Percentiles rank a stretch among this genome's conserved stretches.
These are phyloP conservation scores for Wickerhamomyces strasburgensis DNA, from an alignment of 805 yeast genomes.

Conservation along the genomic window DNA sequence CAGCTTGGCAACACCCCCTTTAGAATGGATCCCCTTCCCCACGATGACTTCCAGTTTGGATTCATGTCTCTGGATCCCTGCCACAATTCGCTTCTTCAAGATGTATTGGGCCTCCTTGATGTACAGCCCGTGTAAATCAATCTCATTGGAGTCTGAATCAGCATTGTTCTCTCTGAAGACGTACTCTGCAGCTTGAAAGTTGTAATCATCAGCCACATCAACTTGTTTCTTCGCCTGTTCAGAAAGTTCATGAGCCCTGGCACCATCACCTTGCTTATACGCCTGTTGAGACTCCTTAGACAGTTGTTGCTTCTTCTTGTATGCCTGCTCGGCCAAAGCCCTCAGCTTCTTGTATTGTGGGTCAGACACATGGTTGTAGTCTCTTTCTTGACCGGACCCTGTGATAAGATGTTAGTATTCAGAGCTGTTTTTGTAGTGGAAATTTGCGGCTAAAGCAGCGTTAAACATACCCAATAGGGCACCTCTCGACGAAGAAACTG, in stretches of 20 bases:
- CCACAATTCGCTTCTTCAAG: slow-evolving; percentile 66
- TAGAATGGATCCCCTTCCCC: slow-evolving; percentile 88
- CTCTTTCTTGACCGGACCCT: slow-evolving; percentile 32
- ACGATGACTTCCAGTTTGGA: slow-evolving; percentile 73
- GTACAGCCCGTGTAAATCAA: slow-evolving; percentile 87
- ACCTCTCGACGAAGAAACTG: slow-evolving; percentile 5
- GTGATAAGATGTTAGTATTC: background rate
- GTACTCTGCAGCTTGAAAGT: slow-evolving; percentile 81
- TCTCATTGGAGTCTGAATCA: slow-evolving; percentile 80
- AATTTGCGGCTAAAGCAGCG: background rate
- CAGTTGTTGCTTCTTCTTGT: slow-evolving; percentile 46
- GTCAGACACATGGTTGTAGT: slow-evolving; percentile 73
- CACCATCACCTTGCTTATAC: slow-evolving; percentile 67
- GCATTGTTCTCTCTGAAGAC: slow-evolving; percentile 85
- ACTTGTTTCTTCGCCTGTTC: slow-evolving; percentile 59
- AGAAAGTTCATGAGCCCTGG: slow-evolving; percentile 67
- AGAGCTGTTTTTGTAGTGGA: no score
- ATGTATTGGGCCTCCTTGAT: slow-evolving; percentile 84
- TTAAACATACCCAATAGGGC: background rate
- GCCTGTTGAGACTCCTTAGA: slow-evolving; percentile 73
- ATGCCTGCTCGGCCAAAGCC: slow-evolving; percentile 62
- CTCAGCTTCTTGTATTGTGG: slow-evolving; percentile 58
- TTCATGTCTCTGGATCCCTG: slow-evolving; percentile 54
- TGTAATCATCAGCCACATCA: slow-evolving; percentile 59
- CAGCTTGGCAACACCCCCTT: slow-evolving; percentile 75